These are phyloP conservation scores for Cryphonectria naterciae DNA, from an alignment of 2,329 filamentous ascomycete species.

Conservation along the genomic window DNA sequence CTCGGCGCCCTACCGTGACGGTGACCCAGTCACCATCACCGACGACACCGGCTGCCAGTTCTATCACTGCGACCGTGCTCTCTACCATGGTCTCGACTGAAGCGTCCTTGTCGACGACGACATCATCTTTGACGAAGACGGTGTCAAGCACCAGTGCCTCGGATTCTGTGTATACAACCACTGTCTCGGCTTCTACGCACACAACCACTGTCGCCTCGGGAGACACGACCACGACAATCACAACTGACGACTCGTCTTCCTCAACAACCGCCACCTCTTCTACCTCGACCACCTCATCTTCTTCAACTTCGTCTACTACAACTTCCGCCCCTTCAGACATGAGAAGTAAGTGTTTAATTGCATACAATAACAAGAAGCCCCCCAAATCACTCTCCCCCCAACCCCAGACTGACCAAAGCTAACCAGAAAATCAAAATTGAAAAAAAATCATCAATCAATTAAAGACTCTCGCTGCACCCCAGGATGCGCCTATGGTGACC, in stretches of 20 bases:
- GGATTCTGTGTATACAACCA: background rate
- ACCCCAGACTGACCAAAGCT: background rate
- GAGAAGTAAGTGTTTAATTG: background rate
- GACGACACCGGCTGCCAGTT: background rate
- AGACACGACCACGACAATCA: background rate
- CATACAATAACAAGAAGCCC: no score
- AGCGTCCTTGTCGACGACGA: background rate
- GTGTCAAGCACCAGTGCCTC: background rate
- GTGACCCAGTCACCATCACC: background rate
- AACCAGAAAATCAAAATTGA: background rate
- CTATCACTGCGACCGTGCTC: background rate
- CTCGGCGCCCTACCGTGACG: background rate
- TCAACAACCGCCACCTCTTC: background rate
- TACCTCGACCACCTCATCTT: background rate
- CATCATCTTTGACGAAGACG: background rate
- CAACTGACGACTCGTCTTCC: background rate
- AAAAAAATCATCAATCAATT: background rate
- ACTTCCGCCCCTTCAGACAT: background rate
- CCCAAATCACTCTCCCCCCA: background rate
- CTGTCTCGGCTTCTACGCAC: background rate
- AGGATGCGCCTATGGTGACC: background rate
- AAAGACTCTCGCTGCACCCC: slow-evolving; percentile 1
- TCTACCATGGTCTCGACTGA: background rate
- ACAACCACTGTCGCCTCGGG: background rate
- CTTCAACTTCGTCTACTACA: background rate